Percentiles rank a stretch among this genome's conserved stretches.
These are phyloP conservation scores for Cyberlindnera euphorbiiphila DNA, from an alignment of 805 yeast species.

Conservation along the genomic window DNA sequence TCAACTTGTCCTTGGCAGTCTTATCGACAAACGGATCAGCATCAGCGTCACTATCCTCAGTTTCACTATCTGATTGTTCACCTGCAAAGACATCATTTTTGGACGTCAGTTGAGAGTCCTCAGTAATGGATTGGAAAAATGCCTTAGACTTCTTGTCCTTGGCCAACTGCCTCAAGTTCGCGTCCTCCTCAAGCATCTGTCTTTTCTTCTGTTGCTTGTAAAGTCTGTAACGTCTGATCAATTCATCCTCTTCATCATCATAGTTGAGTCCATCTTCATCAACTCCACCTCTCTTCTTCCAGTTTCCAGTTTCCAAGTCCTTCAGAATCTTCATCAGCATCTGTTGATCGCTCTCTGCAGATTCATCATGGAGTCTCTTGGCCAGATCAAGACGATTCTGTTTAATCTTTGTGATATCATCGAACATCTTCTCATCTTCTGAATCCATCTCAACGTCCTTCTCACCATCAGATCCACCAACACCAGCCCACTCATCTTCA, in stretches of 20 bases:
- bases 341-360: conserved; percentile 56
- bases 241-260: conserved; percentile 72
- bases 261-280: conserved; percentile 57
- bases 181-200: conserved; percentile 46
- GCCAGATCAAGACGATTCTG: conserved; percentile 57
- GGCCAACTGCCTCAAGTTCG: conserved; percentile 44
- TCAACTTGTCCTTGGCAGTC: conserved; percentile 7
- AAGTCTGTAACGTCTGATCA: conserved; percentile 32
- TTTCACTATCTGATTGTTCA: conserved; percentile 25
- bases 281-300: conserved; percentile 53
- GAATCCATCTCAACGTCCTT: conserved; percentile 52
- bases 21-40: conserved; percentile 28
- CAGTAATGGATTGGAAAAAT: conserved; percentile 61
- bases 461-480: conserved; percentile 69
- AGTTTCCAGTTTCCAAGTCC: conserved; percentile 69
- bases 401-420: conserved; percentile 57
- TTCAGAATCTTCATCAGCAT: conserved; percentile 63
- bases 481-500: conserved; percentile 83
- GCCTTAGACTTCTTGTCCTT: conserved; percentile 59
- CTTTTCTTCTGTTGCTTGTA: conserved; percentile 28
- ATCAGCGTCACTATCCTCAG: conserved; percentile 25
- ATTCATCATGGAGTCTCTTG: conserved; percentile 53
- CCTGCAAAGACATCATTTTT: conserved; percentile 31
- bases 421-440: conserved; percentile 76
- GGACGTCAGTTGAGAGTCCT: conserved; percentile 33